Evolutionary conservation across 2,329 filamentous ascomycete species (phyloP).

Genomic region (Ophiostoma triangulosporum): DNA sequence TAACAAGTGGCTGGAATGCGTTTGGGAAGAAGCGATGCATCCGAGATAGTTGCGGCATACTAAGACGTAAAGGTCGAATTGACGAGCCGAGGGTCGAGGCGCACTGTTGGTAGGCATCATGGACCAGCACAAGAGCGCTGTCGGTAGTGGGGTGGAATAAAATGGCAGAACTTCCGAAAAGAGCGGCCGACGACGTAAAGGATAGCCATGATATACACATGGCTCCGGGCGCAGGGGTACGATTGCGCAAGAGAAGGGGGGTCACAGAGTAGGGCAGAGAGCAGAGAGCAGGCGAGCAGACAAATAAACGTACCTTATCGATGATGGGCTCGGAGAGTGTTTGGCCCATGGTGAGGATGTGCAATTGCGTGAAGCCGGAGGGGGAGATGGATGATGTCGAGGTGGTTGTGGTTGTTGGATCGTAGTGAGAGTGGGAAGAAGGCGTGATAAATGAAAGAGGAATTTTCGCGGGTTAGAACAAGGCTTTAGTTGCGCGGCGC

Average conservation of each 20-base stretch:
- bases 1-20: neutral
- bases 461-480: constrained; percentile 3
- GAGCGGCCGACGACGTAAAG: neutral
- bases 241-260: neutral
- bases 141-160: neutral
- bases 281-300: neutral
- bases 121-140: neutral
- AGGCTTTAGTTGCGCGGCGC: neutral
- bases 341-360: constrained; percentile 68
- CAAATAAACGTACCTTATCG: constrained; percentile 67
- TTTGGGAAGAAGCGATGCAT: neutral
- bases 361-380: constrained; percentile 6
- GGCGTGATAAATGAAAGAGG: neutral
- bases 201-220: too few species aligned
- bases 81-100: neutral
- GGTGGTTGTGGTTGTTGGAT: neutral
- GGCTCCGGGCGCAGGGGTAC: neutral
- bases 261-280: neutral
- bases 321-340: constrained; percentile 97
- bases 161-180: neutral
- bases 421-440: neutral
- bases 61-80: neutral
- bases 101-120: neutral
- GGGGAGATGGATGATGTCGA: neutral
- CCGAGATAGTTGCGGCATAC: neutral